phyloP scores from a whole-genome alignment of 805 yeast species.

The Yamadazyma sp. region DNA sequence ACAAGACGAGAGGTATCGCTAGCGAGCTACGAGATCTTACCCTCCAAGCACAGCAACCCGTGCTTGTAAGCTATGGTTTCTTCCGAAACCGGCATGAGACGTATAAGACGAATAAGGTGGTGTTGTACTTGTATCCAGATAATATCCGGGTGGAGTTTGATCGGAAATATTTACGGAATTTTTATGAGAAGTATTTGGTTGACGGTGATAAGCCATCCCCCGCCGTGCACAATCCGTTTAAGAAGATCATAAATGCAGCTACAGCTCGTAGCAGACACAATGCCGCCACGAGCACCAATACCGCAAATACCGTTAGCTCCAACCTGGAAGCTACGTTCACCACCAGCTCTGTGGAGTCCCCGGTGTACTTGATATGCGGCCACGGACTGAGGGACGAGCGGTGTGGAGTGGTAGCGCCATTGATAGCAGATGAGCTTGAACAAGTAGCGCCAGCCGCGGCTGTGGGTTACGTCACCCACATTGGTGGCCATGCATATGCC shows the following conservation, averaged over 20 bases:
- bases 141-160: constrained; percentile 40
- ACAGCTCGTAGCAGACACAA: too few species aligned
- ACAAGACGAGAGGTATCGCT: constrained; percentile 37
- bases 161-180: constrained; percentile 27
- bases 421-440: constrained; percentile 51
- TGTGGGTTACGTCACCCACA: constrained; percentile 66
- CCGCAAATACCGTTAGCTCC: too few species aligned
- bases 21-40: constrained; percentile 22
- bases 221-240: constrained; percentile 28
- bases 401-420: constrained; percentile 68
- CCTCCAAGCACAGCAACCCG: constrained; percentile 46
- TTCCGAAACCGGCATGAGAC: constrained; percentile 12
- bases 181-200: constrained; percentile 42
- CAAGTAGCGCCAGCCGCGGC: constrained; percentile 31
- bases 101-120: constrained; percentile 13
- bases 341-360: constrained; percentile 14
- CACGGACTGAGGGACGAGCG: constrained; percentile 62
- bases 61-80: constrained; percentile 47
- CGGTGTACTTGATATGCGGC: constrained; percentile 60
- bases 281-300: not conserved
- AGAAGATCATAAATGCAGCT: not conserved
- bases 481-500: constrained; percentile 87
- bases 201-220: constrained; percentile 26
- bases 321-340: too few species aligned
- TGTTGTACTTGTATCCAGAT: constrained; percentile 58